Evolutionary conservation across 2,329 filamentous ascomycete genomes (phyloP).

Genomic region (Dactylellina sp.): DNA sequence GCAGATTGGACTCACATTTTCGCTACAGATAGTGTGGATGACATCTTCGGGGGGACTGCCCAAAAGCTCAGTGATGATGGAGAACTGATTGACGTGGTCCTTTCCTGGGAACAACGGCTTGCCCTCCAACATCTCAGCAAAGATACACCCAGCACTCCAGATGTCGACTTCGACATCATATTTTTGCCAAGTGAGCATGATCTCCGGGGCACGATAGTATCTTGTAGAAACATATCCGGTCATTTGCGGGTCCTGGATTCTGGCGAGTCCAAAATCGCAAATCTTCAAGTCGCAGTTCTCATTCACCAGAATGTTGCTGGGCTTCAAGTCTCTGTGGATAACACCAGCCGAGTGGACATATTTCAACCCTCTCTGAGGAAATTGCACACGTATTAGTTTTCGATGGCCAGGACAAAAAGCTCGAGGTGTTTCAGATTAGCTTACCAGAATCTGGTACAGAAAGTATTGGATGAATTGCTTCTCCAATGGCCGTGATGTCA

Average conservation of each 20-base stretch:
- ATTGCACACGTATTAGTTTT: conserved; percentile 6
- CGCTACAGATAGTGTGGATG: conserved; percentile 97
- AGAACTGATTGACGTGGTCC: conserved; percentile 99
- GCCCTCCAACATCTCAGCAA: conserved; percentile 98
- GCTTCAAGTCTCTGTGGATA: conserved; percentile 96
- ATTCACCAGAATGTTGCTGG: conserved; percentile 98
- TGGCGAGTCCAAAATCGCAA: conserved; percentile 96
- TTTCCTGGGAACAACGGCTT: conserved; percentile 98
- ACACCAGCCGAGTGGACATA: conserved; percentile 99
- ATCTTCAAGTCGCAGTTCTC: conserved; percentile 99
- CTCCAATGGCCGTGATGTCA: conserved; percentile 94
- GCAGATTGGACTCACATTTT: conserved; percentile 76
- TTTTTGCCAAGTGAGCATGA: conserved; percentile 99
- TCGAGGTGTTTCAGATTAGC: conserved; percentile 61
- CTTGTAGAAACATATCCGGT: conserved; percentile 98
- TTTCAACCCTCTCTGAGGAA: conserved; percentile 86
- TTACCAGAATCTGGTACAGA: conserved; percentile 96
- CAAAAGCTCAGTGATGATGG: conserved; percentile 97
- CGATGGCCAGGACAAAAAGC: neutral
- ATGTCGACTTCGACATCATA: conserved; percentile 99
- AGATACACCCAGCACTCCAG: conserved; percentile 99
- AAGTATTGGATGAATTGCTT: conserved; percentile 99
- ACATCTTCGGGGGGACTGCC: conserved; percentile 98
- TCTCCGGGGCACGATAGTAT: conserved; percentile 98
- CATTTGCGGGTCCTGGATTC: conserved; percentile 99